Conservation (phyloP, 225 moss, liverwort and hornwort species). For the Pleurozium schreberi region DNA sequence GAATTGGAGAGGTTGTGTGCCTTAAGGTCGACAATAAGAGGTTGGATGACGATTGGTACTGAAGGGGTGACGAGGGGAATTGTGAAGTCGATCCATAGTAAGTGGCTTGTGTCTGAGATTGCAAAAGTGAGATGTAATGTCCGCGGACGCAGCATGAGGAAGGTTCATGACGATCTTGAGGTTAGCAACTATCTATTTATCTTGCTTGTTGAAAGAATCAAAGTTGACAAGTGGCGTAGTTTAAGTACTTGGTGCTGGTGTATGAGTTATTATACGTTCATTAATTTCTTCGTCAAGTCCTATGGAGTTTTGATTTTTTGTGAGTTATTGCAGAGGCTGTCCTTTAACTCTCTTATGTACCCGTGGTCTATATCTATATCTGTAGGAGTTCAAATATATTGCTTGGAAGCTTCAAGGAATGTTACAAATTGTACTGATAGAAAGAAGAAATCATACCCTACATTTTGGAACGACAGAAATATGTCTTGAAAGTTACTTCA, state of each 20-base stretch:
- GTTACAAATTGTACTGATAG: neutral
- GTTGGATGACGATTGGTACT: slow-evolving; percentile 64
- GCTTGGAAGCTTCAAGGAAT: neutral
- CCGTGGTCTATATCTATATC: neutral
- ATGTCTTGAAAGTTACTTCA: neutral
- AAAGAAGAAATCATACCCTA: neutral
- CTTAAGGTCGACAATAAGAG: slow-evolving; percentile 51
- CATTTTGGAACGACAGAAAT: neutral
- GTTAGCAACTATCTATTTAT: slow-evolving; percentile 14
- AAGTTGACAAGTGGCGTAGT: neutral
- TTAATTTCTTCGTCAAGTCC: neutral
- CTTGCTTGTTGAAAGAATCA: neutral
- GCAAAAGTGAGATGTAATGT: slow-evolving; percentile 67
- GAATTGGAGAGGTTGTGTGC: slow-evolving; percentile 74
- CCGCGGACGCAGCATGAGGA: slow-evolving; percentile 62
- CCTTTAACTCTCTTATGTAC: neutral
- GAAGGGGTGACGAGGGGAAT: slow-evolving; percentile 57
- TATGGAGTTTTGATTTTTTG: neutral
- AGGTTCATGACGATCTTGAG: slow-evolving; percentile 75
- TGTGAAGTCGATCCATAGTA: slow-evolving; percentile 68
- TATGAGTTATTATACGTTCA: neutral
- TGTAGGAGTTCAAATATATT: neutral
- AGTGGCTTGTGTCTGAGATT: slow-evolving; percentile 76
- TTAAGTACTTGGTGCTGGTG: neutral
- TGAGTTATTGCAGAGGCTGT: neutral